Conservation (phyloP, 768 basidiomycete genomes). For the Inosperma sp. region DNA sequence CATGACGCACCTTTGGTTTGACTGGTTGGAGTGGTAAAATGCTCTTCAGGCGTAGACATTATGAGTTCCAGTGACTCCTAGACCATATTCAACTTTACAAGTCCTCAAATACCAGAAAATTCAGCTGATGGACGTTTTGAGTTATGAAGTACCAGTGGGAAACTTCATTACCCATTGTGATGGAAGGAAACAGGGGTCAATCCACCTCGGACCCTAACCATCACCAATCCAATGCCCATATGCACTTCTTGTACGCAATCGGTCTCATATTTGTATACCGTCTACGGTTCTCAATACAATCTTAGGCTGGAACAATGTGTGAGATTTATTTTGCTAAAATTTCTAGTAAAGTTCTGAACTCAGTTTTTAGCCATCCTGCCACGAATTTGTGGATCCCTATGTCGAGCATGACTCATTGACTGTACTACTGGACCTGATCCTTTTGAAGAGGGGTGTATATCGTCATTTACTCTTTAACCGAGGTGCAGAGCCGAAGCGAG, state of each 20-base stretch:
- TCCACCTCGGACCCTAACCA: background rate
- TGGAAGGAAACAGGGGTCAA: no score
- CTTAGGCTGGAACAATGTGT: conserved; percentile 83
- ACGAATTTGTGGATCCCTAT: conserved; percentile 76
- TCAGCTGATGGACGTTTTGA: no score
- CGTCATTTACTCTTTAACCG: conserved; percentile 80
- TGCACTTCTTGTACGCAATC: conserved; percentile 71
- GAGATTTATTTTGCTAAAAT: conserved; percentile 28
- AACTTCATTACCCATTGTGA: no score
- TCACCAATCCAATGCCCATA: conserved; percentile 54
- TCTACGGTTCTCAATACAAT: conserved; percentile 75
- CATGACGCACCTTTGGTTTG: background rate
- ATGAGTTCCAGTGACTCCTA: background rate
- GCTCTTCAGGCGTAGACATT: no score
- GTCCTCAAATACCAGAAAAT: no score
- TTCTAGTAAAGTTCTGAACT: conserved; percentile 3
- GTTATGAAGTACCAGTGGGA: no score
- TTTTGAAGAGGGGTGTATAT: conserved; percentile 78
- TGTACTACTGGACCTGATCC: conserved; percentile 72
- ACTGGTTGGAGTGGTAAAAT: background rate
- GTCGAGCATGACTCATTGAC: conserved; percentile 78
- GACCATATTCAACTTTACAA: no score
- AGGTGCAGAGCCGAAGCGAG: conserved; percentile 57
- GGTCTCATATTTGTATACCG: conserved; percentile 70
- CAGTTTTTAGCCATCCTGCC: conserved; percentile 48